A percentile compares a stretch with the other conserved stretches of the same genome.
Evolutionary conservation across 2,329 filamentous ascomycete species (phyloP).

Genomic region (Colletotrichum eremochloae): DNA sequence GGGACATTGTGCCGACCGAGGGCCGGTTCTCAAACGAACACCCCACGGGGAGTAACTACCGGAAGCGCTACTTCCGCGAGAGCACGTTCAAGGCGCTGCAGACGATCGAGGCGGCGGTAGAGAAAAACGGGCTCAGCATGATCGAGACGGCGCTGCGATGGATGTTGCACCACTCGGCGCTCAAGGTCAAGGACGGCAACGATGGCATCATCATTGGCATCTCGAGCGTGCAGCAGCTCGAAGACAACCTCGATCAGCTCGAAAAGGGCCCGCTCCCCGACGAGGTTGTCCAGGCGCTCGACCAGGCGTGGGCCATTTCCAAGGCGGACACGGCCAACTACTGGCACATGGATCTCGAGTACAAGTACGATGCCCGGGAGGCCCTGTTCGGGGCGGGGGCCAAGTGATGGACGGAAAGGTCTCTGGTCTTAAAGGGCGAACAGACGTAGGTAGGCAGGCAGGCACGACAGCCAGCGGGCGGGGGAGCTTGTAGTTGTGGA

Average conservation of each 20-base stretch:
- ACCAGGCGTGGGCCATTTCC: constrained; percentile 81
- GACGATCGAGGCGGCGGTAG: constrained; percentile 75
- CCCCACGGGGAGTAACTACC: constrained; percentile 68
- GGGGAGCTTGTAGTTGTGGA: not conserved
- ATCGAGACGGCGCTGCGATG: constrained; percentile 82
- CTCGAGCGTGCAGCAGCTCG: constrained; percentile 69
- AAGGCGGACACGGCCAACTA: constrained; percentile 69
- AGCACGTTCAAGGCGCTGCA: constrained; percentile 72
- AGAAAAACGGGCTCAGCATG: constrained; percentile 76
- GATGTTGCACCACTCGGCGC: constrained; percentile 77
- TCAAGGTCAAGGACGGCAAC: constrained; percentile 65
- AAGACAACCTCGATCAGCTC: constrained; percentile 68
- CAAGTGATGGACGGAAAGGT: constrained; percentile 47
- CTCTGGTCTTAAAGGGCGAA: constrained; percentile 16
- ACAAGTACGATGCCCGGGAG: constrained; percentile 74
- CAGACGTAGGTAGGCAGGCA: constrained; percentile 5
- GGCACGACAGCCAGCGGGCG: not conserved
- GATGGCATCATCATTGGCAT: constrained; percentile 73
- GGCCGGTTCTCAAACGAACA: constrained; percentile 77
- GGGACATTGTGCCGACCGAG: constrained; percentile 71
- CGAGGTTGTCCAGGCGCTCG: constrained; percentile 80
- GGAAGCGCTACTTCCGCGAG: constrained; percentile 80
- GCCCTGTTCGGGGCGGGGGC: constrained; percentile 66
- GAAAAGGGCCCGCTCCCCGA: constrained; percentile 81
- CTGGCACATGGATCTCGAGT: constrained; percentile 73